Evolutionary conservation across 768 basidiomycete species (phyloP).

Genomic region (Mycena rebaudengoi): DNA sequence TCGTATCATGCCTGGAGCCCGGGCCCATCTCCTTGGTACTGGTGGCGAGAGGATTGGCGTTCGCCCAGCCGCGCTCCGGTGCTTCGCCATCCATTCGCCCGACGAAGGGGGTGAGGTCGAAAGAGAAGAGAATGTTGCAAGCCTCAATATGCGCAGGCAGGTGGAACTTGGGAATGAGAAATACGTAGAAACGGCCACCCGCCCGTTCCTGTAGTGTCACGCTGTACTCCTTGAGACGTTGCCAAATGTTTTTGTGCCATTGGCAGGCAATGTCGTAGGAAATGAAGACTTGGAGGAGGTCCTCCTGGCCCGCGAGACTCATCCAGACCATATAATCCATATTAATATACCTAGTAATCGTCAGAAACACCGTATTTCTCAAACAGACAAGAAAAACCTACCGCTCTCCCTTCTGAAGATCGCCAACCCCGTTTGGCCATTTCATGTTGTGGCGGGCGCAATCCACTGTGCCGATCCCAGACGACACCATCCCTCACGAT

Average conservation of each 20-base stretch:
- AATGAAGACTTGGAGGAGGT: conserved; percentile 12
- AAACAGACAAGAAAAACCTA: not conserved
- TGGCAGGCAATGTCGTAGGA: conserved; percentile 35
- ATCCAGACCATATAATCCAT: conserved; percentile 39
- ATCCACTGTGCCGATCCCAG: conserved; percentile 17
- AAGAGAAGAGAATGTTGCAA: conserved; percentile 27
- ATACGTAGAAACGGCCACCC: not conserved
- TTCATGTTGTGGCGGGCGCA: conserved; percentile 20
- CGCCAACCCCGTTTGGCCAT: conserved; percentile 22
- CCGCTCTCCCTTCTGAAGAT: conserved; percentile 31
- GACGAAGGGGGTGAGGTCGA: conserved; percentile 37
- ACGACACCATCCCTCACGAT: not conserved
- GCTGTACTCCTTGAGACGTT: conserved; percentile 21
- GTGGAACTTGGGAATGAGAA: conserved; percentile 38
- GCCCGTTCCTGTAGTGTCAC: not conserved
- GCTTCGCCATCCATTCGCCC: conserved; percentile 48
- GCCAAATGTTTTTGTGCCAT: conserved; percentile 22
- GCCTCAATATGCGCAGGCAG: conserved; percentile 29
- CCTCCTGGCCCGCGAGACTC: conserved; percentile 14
- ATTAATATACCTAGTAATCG: conserved; percentile 8
- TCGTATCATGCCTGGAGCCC: not conserved
- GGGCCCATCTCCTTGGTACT: conserved; percentile 50
- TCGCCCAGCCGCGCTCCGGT: conserved; percentile 40
- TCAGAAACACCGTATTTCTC: conserved; percentile 9
- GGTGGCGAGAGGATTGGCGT: conserved; percentile 37